Percentiles rank a stretch among this genome's conserved stretches.
These are phyloP conservation scores for Populus deltoides DNA, from an alignment of 345 rosid genomes.

Conservation along the genomic window DNA sequence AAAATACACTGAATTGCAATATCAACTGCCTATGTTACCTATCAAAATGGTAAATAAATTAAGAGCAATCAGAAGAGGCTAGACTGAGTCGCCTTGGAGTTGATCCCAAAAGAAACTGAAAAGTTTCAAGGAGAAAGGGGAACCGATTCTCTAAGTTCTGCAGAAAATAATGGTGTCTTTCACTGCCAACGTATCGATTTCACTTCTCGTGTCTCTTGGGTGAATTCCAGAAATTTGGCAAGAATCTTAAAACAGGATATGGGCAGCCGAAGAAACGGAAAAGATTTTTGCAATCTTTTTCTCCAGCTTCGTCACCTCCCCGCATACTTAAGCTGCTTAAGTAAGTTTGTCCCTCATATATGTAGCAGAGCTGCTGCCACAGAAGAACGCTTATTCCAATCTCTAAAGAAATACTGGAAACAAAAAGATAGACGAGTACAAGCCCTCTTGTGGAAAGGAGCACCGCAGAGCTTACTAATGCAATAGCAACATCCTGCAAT, in stretches of 20 bases:
- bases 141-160: too few species aligned
- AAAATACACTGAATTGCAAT: too few species aligned
- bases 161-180: neutral
- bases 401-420: conserved; percentile 66
- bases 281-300: conserved; percentile 62
- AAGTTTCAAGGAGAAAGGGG: too few species aligned
- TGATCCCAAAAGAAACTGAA: too few species aligned
- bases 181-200: conserved; percentile 1
- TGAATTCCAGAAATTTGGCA: conserved; percentile 43
- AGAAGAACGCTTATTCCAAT: conserved; percentile 67
- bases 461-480: conserved; percentile 47
- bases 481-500: conserved; percentile 46
- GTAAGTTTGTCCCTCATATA: conserved; percentile 77
- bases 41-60: too few species aligned
- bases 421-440: conserved; percentile 66
- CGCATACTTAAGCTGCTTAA: conserved; percentile 58
- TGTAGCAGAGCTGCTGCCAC: conserved; percentile 81
- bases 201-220: conserved; percentile 62
- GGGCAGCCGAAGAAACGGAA: conserved; percentile 72
- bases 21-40: too few species aligned
- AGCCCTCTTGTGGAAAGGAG: conserved; percentile 64
- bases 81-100: too few species aligned
- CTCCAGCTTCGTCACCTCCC: conserved; percentile 45
- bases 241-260: conserved; percentile 41
- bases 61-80: too few species aligned